phyloP scores from a whole-genome alignment of 257 asterid genomes.

The Phtheirospermum japonicum region DNA sequence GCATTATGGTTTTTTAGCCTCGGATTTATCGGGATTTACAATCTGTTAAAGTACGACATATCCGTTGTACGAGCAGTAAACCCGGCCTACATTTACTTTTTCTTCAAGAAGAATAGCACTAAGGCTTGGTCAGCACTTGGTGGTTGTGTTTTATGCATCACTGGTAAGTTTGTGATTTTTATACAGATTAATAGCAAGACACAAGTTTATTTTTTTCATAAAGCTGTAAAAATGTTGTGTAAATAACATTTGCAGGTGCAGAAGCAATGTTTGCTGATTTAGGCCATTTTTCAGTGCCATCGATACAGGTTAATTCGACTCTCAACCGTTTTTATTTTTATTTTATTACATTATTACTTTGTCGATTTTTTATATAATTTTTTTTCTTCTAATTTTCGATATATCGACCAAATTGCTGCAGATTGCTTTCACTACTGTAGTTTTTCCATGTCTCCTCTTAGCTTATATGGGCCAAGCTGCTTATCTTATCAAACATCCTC shows the following conservation, averaged over 20 bases:
- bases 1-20: constrained; percentile 87
- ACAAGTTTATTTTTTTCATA: too few relatives aligned
- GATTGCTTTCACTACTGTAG: constrained; percentile 86
- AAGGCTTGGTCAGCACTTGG: constrained; percentile 95
- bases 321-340: constrained; percentile 3
- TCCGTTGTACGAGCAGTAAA: constrained; percentile 75
- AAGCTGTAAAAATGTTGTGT: neutral
- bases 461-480: constrained; percentile 99
- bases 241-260: constrained; percentile 54
- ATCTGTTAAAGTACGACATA: constrained; percentile 58
- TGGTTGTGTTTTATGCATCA: constrained; percentile 96
- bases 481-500: constrained; percentile 67
- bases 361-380: neutral
- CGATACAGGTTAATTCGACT: constrained; percentile 66
- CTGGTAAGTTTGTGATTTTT: constrained; percentile 45
- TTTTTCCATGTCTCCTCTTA: constrained; percentile 90
- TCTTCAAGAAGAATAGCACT: constrained; percentile 65
- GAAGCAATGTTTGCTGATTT: constrained; percentile 99
- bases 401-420: constrained; percentile 29
- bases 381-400: neutral
- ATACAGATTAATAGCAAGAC: too few relatives aligned
- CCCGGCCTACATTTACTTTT: constrained; percentile 77
- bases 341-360: neutral
- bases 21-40: constrained; percentile 84
- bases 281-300: constrained; percentile 86